Percentiles rank a stretch among this genome's conserved stretches.
phyloP scores from a whole-genome alignment of 179 eudicot species.

The Camellia oleifera region DNA sequence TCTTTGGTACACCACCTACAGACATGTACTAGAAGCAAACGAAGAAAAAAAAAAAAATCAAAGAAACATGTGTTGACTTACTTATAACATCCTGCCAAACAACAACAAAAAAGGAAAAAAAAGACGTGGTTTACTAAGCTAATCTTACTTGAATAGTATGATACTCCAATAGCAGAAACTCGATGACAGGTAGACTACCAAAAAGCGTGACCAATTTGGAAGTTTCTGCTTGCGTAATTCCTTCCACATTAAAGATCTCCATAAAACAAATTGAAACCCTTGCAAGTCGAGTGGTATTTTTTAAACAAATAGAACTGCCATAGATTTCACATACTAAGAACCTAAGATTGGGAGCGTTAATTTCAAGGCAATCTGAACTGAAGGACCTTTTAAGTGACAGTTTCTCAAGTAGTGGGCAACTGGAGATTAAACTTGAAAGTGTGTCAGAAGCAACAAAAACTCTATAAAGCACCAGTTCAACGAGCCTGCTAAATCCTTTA shows the following conservation, averaged over 20 bases:
- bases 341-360: not conserved
- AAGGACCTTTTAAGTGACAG: not conserved
- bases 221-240: no score
- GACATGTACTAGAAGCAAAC: not conserved
- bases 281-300: no score
- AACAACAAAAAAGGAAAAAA: no score
- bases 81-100: no score
- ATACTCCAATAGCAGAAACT: not conserved
- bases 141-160: no score
- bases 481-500: not conserved
- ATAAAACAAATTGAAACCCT: not conserved
- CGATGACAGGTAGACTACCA: not conserved
- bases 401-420: not conserved
- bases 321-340: no score
- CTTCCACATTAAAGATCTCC: no score
- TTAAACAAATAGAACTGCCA: no score
- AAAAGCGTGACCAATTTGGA: not conserved
- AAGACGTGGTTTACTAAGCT: not conserved
- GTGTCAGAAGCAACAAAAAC: not conserved
- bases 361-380: not conserved
- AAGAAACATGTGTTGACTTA: no score
- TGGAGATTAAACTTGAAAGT: not conserved
- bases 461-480: not conserved
- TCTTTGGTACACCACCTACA: not conserved
- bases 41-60: no score